A percentile compares a stretch with the other conserved stretches of the same genome.
Conservation (phyloP, 495 filamentous ascomycete genomes). For the Platismatia glauca region DNA sequence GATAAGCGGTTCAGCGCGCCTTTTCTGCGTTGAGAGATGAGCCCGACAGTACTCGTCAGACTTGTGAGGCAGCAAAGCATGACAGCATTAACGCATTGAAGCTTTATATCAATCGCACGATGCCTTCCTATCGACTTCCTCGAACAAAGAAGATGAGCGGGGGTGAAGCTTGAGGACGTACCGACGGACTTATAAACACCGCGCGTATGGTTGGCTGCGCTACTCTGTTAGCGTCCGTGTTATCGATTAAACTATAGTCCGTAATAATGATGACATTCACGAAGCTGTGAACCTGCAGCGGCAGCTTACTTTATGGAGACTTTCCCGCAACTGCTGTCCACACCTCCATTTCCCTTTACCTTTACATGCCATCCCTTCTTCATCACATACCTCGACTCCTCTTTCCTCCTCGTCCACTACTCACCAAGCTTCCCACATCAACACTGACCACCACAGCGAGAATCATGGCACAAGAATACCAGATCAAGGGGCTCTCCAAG, state of each 20-base stretch:
- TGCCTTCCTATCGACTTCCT: too few species aligned
- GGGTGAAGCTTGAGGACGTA: too few species aligned
- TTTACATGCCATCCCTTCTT: constrained; percentile 14
- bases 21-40: neutral
- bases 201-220: neutral
- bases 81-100: neutral
- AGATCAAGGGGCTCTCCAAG: constrained; percentile 68
- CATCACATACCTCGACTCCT: neutral
- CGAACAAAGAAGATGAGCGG: too few species aligned
- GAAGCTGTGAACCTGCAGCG: neutral
- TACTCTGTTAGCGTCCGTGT: neutral
- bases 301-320: neutral
- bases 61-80: neutral
- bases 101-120: too few species aligned
- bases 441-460: constrained; percentile 24
- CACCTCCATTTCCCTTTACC: too few species aligned
- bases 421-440: neutral
- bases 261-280: neutral
- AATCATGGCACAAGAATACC: constrained; percentile 66
- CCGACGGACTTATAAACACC: neutral
- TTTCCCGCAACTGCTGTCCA: neutral
- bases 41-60: neutral
- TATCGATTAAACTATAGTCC: neutral
- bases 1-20: constrained; percentile 9
- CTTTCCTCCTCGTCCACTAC: neutral